Conservation (phyloP, 176 grass and related monocot genomes). For the Raddia distichophylla region DNA sequence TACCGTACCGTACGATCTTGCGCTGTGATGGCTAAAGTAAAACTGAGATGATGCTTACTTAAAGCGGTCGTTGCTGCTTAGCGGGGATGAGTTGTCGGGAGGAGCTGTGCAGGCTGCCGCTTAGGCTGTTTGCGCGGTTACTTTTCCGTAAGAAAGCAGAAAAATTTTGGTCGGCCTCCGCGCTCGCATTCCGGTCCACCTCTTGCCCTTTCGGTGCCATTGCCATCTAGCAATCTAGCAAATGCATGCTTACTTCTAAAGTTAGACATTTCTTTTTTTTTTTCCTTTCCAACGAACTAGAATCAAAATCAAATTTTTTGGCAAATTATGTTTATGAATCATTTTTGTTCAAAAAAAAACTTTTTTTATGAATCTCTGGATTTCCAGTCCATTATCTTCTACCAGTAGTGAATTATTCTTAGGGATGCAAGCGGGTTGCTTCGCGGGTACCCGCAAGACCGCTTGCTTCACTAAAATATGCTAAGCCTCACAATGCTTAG, state of each 20-base stretch:
- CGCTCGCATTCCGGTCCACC: slow-evolving; percentile 49
- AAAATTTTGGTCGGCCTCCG: slow-evolving; percentile 33
- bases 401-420: neutral
- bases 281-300: neutral
- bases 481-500: too few species aligned
- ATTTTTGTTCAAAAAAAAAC: too few species aligned
- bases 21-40: neutral
- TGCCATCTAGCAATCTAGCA: slow-evolving; percentile 52
- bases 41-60: neutral
- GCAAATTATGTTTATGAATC: neutral
- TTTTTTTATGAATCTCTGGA: slow-evolving; percentile 1
- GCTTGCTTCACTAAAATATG: too few species aligned
- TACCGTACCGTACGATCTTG: neutral
- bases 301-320: neutral
- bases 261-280: slow-evolving; percentile 12
- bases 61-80: slow-evolving; percentile 1
- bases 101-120: slow-evolving; percentile 2
- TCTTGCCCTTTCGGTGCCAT: slow-evolving; percentile 55
- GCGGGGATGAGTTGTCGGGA: slow-evolving; percentile 31
- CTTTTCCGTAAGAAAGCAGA: slow-evolving; percentile 39
- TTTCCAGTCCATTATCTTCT: neutral
- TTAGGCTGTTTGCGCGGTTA: slow-evolving; percentile 8
- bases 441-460: too few species aligned
- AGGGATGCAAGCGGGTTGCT: too few species aligned
- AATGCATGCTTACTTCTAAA: slow-evolving; percentile 15